A percentile compares a stretch with the other conserved stretches of the same genome.
These are phyloP conservation scores for Globomyces pollinis-pini DNA, from an alignment of 192 early-diverging fungal genomes.

Conservation along the genomic window DNA sequence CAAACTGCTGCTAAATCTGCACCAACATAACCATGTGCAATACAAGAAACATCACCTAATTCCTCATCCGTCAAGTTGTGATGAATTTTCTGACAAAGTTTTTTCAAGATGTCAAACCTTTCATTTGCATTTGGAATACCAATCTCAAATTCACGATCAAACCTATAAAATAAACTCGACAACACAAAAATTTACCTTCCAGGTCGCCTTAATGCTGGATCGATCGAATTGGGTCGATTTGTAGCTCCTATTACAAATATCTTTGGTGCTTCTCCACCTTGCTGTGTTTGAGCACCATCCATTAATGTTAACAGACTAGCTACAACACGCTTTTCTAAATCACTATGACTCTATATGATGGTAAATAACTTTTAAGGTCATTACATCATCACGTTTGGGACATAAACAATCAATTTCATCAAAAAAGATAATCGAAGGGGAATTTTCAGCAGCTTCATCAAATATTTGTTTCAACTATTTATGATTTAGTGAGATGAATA, in stretches of 20 bases:
- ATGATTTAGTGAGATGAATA: too few species aligned
- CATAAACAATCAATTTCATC: conserved; percentile 93
- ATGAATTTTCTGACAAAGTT: conserved; percentile 60
- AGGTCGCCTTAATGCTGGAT: conserved; percentile 83
- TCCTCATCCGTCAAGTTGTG: conserved; percentile 55
- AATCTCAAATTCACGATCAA: conserved; percentile 95
- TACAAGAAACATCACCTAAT: conserved; percentile 49
- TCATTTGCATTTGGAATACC: conserved; percentile 68
- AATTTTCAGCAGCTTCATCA: conserved; percentile 55
- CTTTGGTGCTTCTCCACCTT: conserved; percentile 19
- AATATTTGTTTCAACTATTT: conserved; percentile 66
- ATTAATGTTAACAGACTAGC: conserved; percentile 89
- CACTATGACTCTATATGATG: conserved; percentile 36
- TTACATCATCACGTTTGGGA: conserved; percentile 74
- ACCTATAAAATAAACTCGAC: too few species aligned
- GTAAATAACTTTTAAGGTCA: neutral
- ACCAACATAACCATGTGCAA: conserved; percentile 93
- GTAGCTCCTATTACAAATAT: conserved; percentile 89
- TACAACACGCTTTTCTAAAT: conserved; percentile 85
- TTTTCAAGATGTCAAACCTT: conserved; percentile 65
- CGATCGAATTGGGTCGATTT: conserved; percentile 81
- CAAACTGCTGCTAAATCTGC: conserved; percentile 85
- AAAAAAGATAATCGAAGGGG: conserved; percentile 84
- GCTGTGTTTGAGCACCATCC: conserved; percentile 57
- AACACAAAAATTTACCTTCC: too few species aligned